phyloP scores from a whole-genome alignment of 164 flowering plant genomes.

The Chloranthus sessilifolius region DNA sequence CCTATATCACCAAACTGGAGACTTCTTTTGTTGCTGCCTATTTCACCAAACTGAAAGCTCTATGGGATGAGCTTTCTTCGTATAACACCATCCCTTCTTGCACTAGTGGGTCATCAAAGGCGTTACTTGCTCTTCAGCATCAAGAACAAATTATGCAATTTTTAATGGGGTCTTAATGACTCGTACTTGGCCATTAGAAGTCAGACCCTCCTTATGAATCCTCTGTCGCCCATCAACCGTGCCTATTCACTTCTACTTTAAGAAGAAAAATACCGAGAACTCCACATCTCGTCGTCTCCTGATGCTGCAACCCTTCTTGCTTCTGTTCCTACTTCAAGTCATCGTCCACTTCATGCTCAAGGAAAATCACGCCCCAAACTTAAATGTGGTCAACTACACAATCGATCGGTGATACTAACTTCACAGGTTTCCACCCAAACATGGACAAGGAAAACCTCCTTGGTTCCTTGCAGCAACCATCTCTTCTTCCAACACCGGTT shows the following conservation, averaged over 20 bases:
- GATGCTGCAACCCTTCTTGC: neutral
- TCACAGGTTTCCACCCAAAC: neutral
- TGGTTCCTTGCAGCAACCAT: neutral
- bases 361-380: neutral
- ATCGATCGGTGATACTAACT: neutral
- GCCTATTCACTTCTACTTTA: neutral
- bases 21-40: too few relatives aligned
- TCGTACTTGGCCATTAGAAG: neutral
- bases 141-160: neutral
- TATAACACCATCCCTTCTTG: too few relatives aligned
- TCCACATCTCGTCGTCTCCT: neutral
- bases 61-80: neutral
- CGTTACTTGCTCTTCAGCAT: too few relatives aligned
- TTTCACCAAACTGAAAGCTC: neutral
- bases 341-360: too few relatives aligned
- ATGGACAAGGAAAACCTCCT: neutral
- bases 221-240: neutral
- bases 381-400: neutral
- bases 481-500: neutral
- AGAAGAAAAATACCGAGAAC: neutral
- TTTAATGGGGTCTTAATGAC: slow-evolving; percentile 3
- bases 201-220: neutral
- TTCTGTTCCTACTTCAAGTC: neutral
- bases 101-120: too few relatives aligned
- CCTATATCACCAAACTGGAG: too few relatives aligned